Percentiles rank a stretch among this genome's conserved stretches.
phyloP scores from a whole-genome alignment of 1,284 basidiomycete species.

The Trichosporon sp. region DNA sequence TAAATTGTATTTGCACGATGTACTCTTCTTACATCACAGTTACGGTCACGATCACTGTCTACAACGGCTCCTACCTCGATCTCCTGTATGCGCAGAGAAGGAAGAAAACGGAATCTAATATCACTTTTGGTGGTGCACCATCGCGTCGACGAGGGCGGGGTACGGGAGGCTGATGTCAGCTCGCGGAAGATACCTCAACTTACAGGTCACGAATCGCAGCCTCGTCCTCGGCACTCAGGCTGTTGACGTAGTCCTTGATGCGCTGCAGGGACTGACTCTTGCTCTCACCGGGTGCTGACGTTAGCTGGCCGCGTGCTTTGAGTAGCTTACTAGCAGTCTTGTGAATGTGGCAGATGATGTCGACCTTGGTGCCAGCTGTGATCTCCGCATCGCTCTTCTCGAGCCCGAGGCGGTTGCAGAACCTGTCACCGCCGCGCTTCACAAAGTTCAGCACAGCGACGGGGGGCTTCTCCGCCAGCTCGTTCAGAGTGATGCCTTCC shows the following conservation, averaged over 20 bases:
- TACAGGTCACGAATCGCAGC: conserved; percentile 26
- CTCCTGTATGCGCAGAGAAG: not conserved
- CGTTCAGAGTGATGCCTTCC: conserved; percentile 21
- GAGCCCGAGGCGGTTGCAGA: conserved; percentile 14
- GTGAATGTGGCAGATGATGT: conserved; percentile 22
- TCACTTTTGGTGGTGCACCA: conserved; percentile 20
- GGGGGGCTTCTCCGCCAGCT: conserved; percentile 21
- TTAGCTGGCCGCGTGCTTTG: not conserved
- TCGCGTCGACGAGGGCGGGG: conserved; percentile 21
- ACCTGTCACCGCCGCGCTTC: conserved; percentile 5
- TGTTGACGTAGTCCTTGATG: conserved; percentile 27
- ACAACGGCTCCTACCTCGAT: not conserved
- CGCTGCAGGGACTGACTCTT: conserved; percentile 19
- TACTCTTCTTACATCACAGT: conserved; percentile 3
- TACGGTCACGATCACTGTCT: not conserved
- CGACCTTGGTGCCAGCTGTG: conserved; percentile 19
- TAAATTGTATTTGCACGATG: not conserved
- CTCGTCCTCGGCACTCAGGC: conserved; percentile 25
- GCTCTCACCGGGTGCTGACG: conserved; percentile 14
- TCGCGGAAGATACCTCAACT: not conserved
- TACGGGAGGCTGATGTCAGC: conserved; percentile 26
- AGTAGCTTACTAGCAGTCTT: conserved; percentile 15
- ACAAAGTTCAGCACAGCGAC: conserved; percentile 13
- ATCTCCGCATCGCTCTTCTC: conserved; percentile 3
- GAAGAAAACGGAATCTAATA: not conserved